Evolutionary conservation across 225 moss, liverwort and hornwort species (phyloP).

Genomic region (Polytrichum formosum): DNA sequence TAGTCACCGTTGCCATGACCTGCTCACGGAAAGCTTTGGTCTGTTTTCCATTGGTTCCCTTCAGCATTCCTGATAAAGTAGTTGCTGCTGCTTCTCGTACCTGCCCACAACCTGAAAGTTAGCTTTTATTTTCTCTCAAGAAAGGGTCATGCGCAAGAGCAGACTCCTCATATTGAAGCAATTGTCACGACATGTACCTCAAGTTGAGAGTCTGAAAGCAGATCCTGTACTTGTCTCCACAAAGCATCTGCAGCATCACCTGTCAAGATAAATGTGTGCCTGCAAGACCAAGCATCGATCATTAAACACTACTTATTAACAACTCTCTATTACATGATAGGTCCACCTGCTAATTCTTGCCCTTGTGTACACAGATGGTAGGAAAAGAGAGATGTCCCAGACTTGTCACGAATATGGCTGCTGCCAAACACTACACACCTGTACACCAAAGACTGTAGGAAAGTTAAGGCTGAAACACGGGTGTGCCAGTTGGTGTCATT

Average conservation of each 20-base stretch:
- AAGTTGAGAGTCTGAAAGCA: conserved; percentile 94
- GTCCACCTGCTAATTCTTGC: no score
- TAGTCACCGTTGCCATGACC: conserved; percentile 48
- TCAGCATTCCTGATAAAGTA: conserved; percentile 92
- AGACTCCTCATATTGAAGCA: conserved; percentile 23
- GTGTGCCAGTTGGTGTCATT: conserved; percentile 89
- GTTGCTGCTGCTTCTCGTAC: conserved; percentile 91
- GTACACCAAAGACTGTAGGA: conserved; percentile 86
- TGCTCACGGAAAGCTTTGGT: conserved; percentile 80
- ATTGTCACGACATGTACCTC: conserved; percentile 56
- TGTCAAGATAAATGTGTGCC: conserved; percentile 79
- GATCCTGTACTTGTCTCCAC: conserved; percentile 78
- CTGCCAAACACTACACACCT: conserved; percentile 33
- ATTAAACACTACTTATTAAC: neutral
- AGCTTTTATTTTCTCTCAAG: conserved; percentile 10
- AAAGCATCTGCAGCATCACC: conserved; percentile 52
- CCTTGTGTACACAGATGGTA: no score
- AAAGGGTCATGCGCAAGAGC: neutral
- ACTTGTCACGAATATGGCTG: neutral
- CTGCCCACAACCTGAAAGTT: conserved; percentile 37
- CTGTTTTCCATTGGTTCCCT: conserved; percentile 72
- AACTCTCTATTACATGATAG: neutral
- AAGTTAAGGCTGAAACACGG: conserved; percentile 81
- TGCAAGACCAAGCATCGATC: conserved; percentile 22
- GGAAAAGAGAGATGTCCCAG: neutral